phyloP scores from a whole-genome alignment of 202 grass and related monocot species.

The Thinopyrum obtusiflorum region DNA sequence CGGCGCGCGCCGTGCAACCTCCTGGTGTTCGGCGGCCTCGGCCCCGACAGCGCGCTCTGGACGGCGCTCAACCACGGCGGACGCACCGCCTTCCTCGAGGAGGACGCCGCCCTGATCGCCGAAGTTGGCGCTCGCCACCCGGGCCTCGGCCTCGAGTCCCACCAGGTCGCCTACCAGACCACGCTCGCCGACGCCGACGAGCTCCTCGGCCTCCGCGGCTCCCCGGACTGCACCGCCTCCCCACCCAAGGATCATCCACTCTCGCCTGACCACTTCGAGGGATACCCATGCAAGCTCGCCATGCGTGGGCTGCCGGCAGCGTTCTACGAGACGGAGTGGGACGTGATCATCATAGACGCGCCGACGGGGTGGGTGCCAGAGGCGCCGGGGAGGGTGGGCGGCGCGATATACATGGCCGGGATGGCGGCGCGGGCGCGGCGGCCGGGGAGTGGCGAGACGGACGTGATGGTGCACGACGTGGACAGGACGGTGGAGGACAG shows the following conservation, averaged over 20 bases:
- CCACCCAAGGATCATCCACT: background rate
- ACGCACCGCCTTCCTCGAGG: constrained; percentile 78
- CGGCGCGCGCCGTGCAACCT: constrained; percentile 67
- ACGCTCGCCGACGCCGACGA: constrained; percentile 41
- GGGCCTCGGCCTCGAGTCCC: constrained; percentile 38
- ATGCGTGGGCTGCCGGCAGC: constrained; percentile 50
- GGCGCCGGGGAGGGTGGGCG: constrained; percentile 58
- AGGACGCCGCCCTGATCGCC: constrained; percentile 46
- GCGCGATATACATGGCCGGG: constrained; percentile 64
- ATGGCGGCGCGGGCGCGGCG: constrained; percentile 52
- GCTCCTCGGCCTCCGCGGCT: constrained; percentile 39
- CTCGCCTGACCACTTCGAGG: constrained; percentile 9
- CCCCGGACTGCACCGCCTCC: constrained; percentile 30
- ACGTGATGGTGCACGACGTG: constrained; percentile 74
- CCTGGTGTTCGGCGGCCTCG: constrained; percentile 79
- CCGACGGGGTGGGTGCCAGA: constrained; percentile 44
- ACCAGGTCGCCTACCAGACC: constrained; percentile 48
- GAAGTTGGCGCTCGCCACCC: constrained; percentile 26
- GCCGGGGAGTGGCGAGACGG: constrained; percentile 43
- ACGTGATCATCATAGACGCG: constrained; percentile 73
- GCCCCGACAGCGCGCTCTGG: constrained; percentile 58
- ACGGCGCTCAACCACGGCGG: constrained; percentile 83
- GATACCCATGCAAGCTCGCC: constrained; percentile 44
- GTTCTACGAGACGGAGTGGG: constrained; percentile 82
- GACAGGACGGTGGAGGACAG: constrained; percentile 47